phyloP scores from a whole-genome alignment of 345 rosid species.

The Pistacia vera region DNA sequence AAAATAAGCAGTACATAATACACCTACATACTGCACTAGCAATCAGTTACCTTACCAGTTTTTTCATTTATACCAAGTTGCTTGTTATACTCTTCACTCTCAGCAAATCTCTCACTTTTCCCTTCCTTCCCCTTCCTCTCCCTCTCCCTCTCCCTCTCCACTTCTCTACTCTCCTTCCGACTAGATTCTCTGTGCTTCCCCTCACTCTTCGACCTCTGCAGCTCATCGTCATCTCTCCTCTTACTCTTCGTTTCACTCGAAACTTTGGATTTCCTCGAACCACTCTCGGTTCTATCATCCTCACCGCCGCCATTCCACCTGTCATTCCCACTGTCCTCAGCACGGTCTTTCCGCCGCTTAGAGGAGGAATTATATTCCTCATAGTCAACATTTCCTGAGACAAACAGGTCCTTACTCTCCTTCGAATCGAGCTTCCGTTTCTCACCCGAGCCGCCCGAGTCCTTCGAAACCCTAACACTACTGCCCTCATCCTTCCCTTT shows the following conservation, averaged over 20 bases:
- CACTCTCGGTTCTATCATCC: slow-evolving; percentile 43
- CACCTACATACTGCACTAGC: background rate
- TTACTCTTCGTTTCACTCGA: slow-evolving; percentile 68
- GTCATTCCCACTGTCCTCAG: slow-evolving; percentile 55
- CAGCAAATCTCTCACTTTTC: slow-evolving; percentile 53
- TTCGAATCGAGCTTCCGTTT: slow-evolving; percentile 66
- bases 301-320: slow-evolving; percentile 84
- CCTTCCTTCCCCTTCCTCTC: slow-evolving; percentile 56
- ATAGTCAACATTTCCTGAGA: slow-evolving; percentile 62
- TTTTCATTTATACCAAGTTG: slow-evolving; percentile 39
- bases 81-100: slow-evolving; percentile 53
- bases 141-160: slow-evolving; percentile 37
- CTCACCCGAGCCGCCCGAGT: slow-evolving; percentile 50
- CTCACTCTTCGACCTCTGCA: slow-evolving; percentile 48
- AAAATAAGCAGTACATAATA: slow-evolving; percentile 2
- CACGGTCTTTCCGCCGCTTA: slow-evolving; percentile 66
- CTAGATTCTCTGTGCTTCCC: slow-evolving; percentile 69
- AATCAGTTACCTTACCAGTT: slow-evolving; percentile 63
- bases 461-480: slow-evolving; percentile 59
- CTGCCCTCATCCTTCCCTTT: slow-evolving; percentile 55
- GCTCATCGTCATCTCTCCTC: slow-evolving; percentile 56
- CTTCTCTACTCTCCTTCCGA: slow-evolving; percentile 64
- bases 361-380: slow-evolving; percentile 65
- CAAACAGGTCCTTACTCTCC: slow-evolving; percentile 50
- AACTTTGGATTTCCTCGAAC: slow-evolving; percentile 55